Percentiles rank a stretch among this genome's conserved stretches.
These are phyloP conservation scores for Globisporangium solare DNA, from an alignment of 352 stramenopile species.

Conservation along the genomic window DNA sequence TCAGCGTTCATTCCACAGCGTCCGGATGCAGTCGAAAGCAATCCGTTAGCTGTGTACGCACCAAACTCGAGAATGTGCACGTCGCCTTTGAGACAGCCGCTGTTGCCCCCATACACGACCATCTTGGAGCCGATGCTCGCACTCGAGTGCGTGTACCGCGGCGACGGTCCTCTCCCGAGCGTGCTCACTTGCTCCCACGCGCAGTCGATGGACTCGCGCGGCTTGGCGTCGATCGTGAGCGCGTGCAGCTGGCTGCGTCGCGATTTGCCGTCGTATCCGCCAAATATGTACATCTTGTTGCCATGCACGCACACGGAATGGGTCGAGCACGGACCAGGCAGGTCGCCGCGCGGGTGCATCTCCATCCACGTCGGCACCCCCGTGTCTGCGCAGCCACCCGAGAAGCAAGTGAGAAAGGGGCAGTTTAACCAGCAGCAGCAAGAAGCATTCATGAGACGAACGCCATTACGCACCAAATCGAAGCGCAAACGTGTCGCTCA, in stretches of 20 bases:
- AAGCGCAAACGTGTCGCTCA: slow-evolving; percentile 51
- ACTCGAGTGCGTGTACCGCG: slow-evolving; percentile 50
- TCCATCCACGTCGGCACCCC: slow-evolving; percentile 41
- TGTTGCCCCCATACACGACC: slow-evolving; percentile 55
- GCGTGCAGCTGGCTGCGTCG: slow-evolving; percentile 42
- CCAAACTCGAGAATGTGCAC: slow-evolving; percentile 45
- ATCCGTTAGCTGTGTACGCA: slow-evolving; percentile 7
- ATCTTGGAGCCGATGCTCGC: slow-evolving; percentile 43
- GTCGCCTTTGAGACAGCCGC: slow-evolving; percentile 53
- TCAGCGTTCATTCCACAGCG: no score
- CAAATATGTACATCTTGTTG: slow-evolving; percentile 56
- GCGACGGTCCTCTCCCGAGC: slow-evolving; percentile 28
- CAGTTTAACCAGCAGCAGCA: not conserved
- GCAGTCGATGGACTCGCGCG: slow-evolving; percentile 29
- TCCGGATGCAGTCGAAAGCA: not conserved
- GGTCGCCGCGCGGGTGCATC: slow-evolving; percentile 34
- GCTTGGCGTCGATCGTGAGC: slow-evolving; percentile 33
- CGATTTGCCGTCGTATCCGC: slow-evolving; percentile 57
- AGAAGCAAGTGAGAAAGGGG: no score
- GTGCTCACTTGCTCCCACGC: slow-evolving; percentile 36
- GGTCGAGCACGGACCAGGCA: slow-evolving; percentile 41
- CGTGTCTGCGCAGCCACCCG: slow-evolving; percentile 16
- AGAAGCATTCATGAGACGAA: no score
- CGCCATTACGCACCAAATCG: slow-evolving; percentile 30
- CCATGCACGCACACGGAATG: slow-evolving; percentile 48